These are phyloP conservation scores for Argentina anserina DNA, from an alignment of 306 rosid genomes.

Conservation along the genomic window DNA sequence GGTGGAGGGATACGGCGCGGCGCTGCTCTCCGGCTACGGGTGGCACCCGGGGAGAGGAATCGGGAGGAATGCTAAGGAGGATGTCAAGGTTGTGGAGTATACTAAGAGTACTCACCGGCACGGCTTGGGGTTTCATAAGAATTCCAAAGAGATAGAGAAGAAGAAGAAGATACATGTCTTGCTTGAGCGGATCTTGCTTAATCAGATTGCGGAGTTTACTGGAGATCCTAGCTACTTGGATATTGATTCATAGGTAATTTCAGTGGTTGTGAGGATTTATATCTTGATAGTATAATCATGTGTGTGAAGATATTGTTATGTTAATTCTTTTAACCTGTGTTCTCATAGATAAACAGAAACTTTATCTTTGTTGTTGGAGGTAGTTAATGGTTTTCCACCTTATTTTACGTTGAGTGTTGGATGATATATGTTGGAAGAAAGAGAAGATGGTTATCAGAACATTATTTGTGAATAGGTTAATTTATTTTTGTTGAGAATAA, in stretches of 20 bases:
- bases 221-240: slow-evolving; percentile 83
- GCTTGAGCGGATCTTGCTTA: slow-evolving; percentile 59
- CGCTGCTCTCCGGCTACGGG: slow-evolving; percentile 79
- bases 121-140: slow-evolving; percentile 60
- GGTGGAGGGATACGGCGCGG: slow-evolving; percentile 74
- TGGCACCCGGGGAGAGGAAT: slow-evolving; percentile 85
- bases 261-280: neutral
- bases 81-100: slow-evolving; percentile 51
- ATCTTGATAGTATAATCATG: neutral
- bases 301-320: neutral
- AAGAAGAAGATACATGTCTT: slow-evolving; percentile 40
- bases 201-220: slow-evolving; percentile 74
- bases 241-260: slow-evolving; percentile 42
- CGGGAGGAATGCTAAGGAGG: slow-evolving; percentile 68
- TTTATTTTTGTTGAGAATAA: too few relatives aligned
- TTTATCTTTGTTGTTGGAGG: too few relatives aligned
- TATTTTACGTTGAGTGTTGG: too few relatives aligned
- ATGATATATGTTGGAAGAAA: too few relatives aligned
- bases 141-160: neutral
- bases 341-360: neutral
- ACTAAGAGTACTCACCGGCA: slow-evolving; percentile 49
- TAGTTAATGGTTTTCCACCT: too few relatives aligned
- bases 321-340: neutral
- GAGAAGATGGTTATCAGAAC: too few relatives aligned
- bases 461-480: too few relatives aligned